These are phyloP conservation scores for Berkeleyomyces basicola DNA, from an alignment of 2,329 filamentous ascomycete species.

Conservation along the genomic window DNA sequence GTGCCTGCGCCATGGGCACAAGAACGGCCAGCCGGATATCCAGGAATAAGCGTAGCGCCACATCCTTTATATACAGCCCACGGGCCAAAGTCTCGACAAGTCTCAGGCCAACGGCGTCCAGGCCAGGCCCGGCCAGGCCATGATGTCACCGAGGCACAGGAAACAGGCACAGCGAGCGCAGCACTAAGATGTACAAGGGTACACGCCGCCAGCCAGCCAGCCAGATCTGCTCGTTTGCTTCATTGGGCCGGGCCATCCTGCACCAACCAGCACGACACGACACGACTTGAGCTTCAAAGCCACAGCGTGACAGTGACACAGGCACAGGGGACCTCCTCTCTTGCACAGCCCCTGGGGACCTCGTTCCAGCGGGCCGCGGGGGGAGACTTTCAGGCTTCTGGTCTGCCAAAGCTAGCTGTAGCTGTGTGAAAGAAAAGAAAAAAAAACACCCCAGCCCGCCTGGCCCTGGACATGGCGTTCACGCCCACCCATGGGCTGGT, in stretches of 20 bases:
- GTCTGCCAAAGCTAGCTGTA: too few species aligned
- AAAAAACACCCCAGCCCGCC: too few species aligned
- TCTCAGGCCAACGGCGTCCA: background rate
- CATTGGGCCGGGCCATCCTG: background rate
- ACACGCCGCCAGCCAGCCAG: background rate
- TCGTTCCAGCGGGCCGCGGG: background rate
- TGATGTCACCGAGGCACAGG: background rate
- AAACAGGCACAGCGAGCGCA: too few species aligned
- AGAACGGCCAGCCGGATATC: too few species aligned
- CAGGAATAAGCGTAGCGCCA: too few species aligned
- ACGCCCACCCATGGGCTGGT: too few species aligned
- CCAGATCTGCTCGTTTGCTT: background rate
- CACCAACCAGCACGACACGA: background rate
- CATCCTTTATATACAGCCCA: too few species aligned
- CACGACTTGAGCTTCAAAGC: constrained; percentile 4
- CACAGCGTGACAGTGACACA: background rate
- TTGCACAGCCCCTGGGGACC: background rate
- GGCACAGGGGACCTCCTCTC: background rate
- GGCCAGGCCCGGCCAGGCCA: background rate
- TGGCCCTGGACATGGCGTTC: too few species aligned
- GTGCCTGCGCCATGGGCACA: too few species aligned
- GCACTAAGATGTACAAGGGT: too few species aligned
- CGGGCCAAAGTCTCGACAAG: background rate
- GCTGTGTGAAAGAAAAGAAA: too few species aligned
- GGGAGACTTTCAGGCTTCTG: too few species aligned